These are phyloP conservation scores for Pseudoperonospora humuli DNA, from an alignment of 352 stramenopile species.

Conservation along the genomic window DNA sequence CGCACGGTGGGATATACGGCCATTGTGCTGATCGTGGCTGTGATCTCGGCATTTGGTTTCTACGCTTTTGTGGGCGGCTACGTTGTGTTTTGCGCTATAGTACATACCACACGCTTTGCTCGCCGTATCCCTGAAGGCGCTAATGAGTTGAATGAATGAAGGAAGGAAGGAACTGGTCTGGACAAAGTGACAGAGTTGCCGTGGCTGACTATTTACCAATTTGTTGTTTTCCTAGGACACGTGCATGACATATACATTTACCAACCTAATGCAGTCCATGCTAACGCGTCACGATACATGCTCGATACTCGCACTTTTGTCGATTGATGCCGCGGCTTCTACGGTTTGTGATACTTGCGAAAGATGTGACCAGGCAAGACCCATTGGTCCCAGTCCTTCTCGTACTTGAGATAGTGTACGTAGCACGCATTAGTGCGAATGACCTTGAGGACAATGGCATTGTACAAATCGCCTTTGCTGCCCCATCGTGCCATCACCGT, in stretches of 20 bases:
- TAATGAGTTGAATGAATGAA: conserved; percentile 1
- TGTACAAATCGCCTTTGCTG: conserved; percentile 61
- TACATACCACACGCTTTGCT: conserved; percentile 16
- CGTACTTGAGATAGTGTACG: conserved; percentile 80
- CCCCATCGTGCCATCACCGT: conserved; percentile 70
- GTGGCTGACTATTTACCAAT: not conserved
- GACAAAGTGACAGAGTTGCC: not conserved
- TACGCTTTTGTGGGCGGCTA: conserved; percentile 43
- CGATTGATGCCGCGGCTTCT: not conserved
- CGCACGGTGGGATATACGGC: conserved; percentile 34
- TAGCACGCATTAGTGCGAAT: conserved; percentile 67
- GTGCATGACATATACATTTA: conserved; percentile 5
- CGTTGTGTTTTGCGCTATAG: conserved; percentile 18
- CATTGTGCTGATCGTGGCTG: conserved; percentile 42
- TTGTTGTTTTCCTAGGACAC: not conserved
- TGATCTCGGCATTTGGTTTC: conserved; percentile 53
- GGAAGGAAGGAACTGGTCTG: no score
- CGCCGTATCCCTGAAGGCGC: not conserved
- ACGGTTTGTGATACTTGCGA: conserved; percentile 47
- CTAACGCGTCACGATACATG: conserved; percentile 12
- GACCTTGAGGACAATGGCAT: conserved; percentile 73
- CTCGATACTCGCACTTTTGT: conserved; percentile 3
- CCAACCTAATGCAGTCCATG: conserved; percentile 3
- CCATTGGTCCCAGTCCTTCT: conserved; percentile 83
- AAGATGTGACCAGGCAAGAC: conserved; percentile 73